These are phyloP conservation scores for Suaeda aralocaspica DNA, from an alignment of 148 eudicot genomes.

Conservation along the genomic window DNA sequence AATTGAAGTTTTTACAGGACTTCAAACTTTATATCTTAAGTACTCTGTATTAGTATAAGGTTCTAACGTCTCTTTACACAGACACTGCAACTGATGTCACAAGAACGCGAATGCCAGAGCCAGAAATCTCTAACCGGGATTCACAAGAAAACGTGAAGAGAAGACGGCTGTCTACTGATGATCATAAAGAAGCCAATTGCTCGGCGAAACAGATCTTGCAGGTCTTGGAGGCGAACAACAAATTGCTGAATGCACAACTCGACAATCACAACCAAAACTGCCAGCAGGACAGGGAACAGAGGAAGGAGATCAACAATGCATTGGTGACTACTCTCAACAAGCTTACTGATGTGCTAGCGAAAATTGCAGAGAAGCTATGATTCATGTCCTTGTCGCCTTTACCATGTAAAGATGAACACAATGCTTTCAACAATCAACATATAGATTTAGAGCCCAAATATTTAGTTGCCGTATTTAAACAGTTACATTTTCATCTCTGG, in stretches of 20 bases:
- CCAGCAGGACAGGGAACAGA: constrained; percentile 47
- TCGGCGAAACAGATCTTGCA: constrained; percentile 26
- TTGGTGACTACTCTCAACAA: constrained; percentile 49
- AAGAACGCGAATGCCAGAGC: constrained; percentile 27
- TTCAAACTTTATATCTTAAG: neutral
- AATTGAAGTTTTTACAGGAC: neutral
- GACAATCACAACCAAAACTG: constrained; percentile 40
- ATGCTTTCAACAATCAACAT: neutral
- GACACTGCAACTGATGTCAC: constrained; percentile 14
- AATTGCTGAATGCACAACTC: constrained; percentile 39
- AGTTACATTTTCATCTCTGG: neutral
- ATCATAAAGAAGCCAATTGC: constrained; percentile 13
- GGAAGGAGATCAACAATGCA: constrained; percentile 38
- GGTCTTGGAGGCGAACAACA: constrained; percentile 42
- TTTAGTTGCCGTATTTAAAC: neutral
- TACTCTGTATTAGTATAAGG: neutral
- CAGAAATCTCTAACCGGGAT: constrained; percentile 19
- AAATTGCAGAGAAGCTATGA: constrained; percentile 53
- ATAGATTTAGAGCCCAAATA: neutral
- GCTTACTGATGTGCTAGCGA: constrained; percentile 44
- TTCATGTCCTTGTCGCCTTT: neutral
- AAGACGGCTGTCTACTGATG: constrained; percentile 26
- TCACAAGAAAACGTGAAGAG: constrained; percentile 25
- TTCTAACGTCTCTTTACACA: neutral
- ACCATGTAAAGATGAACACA: neutral